Base-by-base conservation (phyloP, 2,329 filamentous ascomycete genomes). In the Samsoniella hepiali region DNA sequence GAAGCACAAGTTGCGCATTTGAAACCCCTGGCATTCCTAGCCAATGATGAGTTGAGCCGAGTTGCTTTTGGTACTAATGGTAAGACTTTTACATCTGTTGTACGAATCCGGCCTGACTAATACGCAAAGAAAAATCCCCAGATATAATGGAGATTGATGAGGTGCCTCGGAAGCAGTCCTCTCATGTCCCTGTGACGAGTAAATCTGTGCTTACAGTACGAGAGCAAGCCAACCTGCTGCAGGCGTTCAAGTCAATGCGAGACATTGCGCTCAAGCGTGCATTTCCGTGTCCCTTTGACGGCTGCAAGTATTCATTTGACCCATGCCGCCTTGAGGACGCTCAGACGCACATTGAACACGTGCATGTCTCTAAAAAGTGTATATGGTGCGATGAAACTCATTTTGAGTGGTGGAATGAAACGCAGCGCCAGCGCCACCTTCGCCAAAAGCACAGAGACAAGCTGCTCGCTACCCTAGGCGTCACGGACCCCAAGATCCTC, bases 191-290 rank as follows among this genome's bases (percentile, higher is more conserved):
- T 1, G 72, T 74, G 53, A 67, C 78, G 17, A 74, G 72, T 17
- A 72, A 74, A 31, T 74, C 70, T 1, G 69, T 80, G 17, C 67
- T 80, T 61, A 82, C 79, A 0, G 73, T 75, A 0, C 76, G 72
- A 0, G 79, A 82, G 65, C 71, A 77, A 57, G 72, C 69, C 2
- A 67, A 71, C 5, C 69, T 81, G 1, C 76, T 80, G 57, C 36
- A 45, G 17, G 36, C 55, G 9, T 38, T 63, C 38, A 54, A 40
- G 34, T 31, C n/a, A 1, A 38, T 63, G 54, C 54, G 62, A 7
- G 55, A 51, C 34, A 60, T 53, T 34, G 58, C 58, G 9, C 17
- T 42, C n/a, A 68, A 67, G 0, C 74, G 79, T 10, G 69, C 67
- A 1, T 65, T 69, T 29, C 69, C 68, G n/a, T 83, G 79, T 50